Evolutionary conservation across 1,139 yeast genomes (phyloP), one percentile per base, ranked within the genome.

Genomic region (Sugiyamaella castrensis): DNA sequence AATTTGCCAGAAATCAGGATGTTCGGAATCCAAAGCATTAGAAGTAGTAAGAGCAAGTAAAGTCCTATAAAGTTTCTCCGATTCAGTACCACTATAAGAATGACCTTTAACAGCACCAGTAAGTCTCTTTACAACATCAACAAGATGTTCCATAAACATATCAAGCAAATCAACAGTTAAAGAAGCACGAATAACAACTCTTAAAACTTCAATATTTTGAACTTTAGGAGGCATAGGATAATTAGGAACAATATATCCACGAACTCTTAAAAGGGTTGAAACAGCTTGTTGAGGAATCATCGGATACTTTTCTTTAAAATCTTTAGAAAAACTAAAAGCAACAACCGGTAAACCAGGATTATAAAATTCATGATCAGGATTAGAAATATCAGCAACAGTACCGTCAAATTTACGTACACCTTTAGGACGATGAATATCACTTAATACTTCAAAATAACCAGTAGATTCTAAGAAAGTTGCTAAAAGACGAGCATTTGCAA

Each of bases 211-310:
- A 36, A 67, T 64, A 37, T 70, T 62, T 37, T 71, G 73, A 46
- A 72, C 74, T 35, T 64, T 61, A 28, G 86, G 82, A 31, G 96
- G 95, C 59, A 89, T 76, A 54, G 84, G 89, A 69, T 89, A 89
- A 73, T 89, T 89, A 54, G 97, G 97, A 53, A 89, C 77, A 64
- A 89, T 89, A 77, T 84, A 89, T 5, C 95, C 95, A 63, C 83
- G 82, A 67, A 80, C 81, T 66, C 96, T 79, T 62, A 89, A 73
- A 64, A 88, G 67, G 15, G 84, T 74, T 0, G 95, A 82, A 36
- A 89, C 67, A 51, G 87, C 76, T 28, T 83, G 77, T 68, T 89
- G 97, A n/a, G 96, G 96, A 50, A 89, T 78, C 66, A 82, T 87
- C 1, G 96, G 92, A 65, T 81, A 87, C 40, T 74, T 67, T 42